Evolutionary conservation across 139 green algal species (phyloP), one percentile per base, ranked within the genome.

Genomic region (Auxenochlorella pyrenoidosa): DNA sequence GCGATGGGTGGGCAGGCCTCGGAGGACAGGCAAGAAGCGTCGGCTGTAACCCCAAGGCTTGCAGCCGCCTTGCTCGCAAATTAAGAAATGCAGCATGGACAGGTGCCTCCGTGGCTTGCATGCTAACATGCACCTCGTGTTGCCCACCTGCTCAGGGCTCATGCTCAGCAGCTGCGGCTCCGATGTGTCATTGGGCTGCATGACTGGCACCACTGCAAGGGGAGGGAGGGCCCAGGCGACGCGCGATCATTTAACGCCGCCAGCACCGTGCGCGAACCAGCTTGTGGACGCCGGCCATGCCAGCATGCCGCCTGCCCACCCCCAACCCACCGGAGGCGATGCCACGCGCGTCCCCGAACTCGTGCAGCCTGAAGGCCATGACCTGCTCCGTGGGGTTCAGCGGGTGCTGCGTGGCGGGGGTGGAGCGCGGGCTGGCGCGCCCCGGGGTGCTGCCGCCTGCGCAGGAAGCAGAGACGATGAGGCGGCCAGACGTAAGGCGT

Each of bases 91-190:
- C n/a, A n/a, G n/a, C n/a, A n/a, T n/a, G n/a, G n/a, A n/a, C n/a
- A n/a, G n/a, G n/a, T n/a, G n/a, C n/a, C n/a, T n/a, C n/a, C n/a
- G n/a, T n/a, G 30, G 6, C 54, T 24, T 63, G 66, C 72, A 54
- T 15, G 72, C 22, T 21, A 79, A 19, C n/a, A n/a, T n/a, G n/a
- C n/a, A n/a, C 44, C 38, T 8, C 58, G 24, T n/a, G 36, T 22
- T 10, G n/a, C 83, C 36, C 47, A 82, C 71, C 83, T 88, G 85
- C 71, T 92, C 89, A 8, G 89, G 89, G 73, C 85, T 90, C 89
- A 92, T 92, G 47, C 66, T 66, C 30, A 92, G 79, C 68, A 92
- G 85, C 84, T 92, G 85, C 73, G 89, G 89, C 84, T 92, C 89
- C 2, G 58, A 30, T 6, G 89, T 90, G 58, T 90, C 85, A 60